These are phyloP conservation scores for Luffa aegyptiaca DNA, from an alignment of 306 rosid species.

Conservation along the genomic window DNA sequence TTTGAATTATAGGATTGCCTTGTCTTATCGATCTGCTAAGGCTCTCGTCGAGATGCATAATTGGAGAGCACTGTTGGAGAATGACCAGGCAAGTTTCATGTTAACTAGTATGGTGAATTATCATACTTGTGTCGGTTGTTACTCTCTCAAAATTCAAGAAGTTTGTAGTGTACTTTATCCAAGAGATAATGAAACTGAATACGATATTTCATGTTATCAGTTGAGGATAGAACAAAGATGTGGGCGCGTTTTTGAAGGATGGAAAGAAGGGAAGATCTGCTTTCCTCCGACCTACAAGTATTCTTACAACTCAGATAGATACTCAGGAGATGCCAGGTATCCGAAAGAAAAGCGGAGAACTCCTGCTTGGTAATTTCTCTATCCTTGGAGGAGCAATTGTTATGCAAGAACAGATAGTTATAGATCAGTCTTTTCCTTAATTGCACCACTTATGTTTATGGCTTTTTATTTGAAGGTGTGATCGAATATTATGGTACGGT, in stretches of 20 bases:
- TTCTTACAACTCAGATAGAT: slow-evolving; percentile 10
- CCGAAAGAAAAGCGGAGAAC: slow-evolving; percentile 15
- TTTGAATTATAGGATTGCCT: slow-evolving; percentile 90
- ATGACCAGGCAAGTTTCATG: slow-evolving; percentile 73
- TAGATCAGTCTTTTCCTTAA: background rate
- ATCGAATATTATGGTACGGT: slow-evolving; percentile 89
- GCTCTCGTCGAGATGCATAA: slow-evolving; percentile 90
- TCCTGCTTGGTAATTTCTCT: slow-evolving; percentile 17
- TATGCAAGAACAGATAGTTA: background rate
- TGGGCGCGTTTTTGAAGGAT: slow-evolving; percentile 9
- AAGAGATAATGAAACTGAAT: background rate
- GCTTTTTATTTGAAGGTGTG: slow-evolving; percentile 56
- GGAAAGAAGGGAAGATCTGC: slow-evolving; percentile 15
- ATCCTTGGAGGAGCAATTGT: background rate
- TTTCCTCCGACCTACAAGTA: slow-evolving; percentile 19
- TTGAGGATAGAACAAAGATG: slow-evolving; percentile 6
- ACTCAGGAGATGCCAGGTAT: background rate
- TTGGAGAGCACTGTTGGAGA: slow-evolving; percentile 77
- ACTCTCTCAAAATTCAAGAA: background rate
- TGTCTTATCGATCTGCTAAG: slow-evolving; percentile 74
- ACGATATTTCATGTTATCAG: slow-evolving; percentile 2
- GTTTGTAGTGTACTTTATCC: background rate
- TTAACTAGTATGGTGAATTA: background rate
- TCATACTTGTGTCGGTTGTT: background rate
- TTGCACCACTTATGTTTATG: background rate